Evolutionary conservation across 805 yeast species (phyloP).

Genomic region (Myxozyma melibiosi): DNA sequence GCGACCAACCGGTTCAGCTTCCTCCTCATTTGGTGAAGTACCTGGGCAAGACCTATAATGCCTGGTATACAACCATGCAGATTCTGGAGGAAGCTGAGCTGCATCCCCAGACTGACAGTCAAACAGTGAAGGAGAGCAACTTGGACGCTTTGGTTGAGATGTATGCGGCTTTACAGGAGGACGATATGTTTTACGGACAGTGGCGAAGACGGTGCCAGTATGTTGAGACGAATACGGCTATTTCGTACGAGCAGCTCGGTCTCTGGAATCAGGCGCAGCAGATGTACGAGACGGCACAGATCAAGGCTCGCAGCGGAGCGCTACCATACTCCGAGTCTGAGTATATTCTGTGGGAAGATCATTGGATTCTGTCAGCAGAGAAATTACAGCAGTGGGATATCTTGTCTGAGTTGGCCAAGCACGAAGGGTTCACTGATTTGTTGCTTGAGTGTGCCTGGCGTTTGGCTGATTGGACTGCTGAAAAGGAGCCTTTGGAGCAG

Average conservation of each 20-base stretch:
- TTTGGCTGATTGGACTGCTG: constrained; percentile 97
- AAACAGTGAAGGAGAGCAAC: constrained; percentile 77
- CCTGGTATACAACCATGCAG: constrained; percentile 88
- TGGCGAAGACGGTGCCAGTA: constrained; percentile 98
- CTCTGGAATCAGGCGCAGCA: constrained; percentile 93
- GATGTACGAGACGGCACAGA: constrained; percentile 93
- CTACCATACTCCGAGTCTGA: constrained; percentile 95
- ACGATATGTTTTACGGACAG: constrained; percentile 94
- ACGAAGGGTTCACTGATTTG: constrained; percentile 95
- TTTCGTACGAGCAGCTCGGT: constrained; percentile 93
- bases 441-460: constrained; percentile 99
- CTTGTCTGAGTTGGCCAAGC: constrained; percentile 92
- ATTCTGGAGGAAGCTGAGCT: constrained; percentile 73
- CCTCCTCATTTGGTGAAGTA: constrained; percentile 95
- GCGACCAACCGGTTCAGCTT: constrained; percentile 67
- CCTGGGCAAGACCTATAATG: constrained; percentile 79
- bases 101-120: constrained; percentile 64
- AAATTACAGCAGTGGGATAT: constrained; percentile 98
- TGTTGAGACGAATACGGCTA: constrained; percentile 86
- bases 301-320: constrained; percentile 92
- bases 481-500: constrained; percentile 90
- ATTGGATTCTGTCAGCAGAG: constrained; percentile 97
- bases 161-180: constrained; percentile 86
- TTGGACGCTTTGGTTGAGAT: constrained; percentile 89
- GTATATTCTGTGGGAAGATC: constrained; percentile 96